phyloP scores from a whole-genome alignment of 129 eudicot genomes.

The Arctium lappa region DNA sequence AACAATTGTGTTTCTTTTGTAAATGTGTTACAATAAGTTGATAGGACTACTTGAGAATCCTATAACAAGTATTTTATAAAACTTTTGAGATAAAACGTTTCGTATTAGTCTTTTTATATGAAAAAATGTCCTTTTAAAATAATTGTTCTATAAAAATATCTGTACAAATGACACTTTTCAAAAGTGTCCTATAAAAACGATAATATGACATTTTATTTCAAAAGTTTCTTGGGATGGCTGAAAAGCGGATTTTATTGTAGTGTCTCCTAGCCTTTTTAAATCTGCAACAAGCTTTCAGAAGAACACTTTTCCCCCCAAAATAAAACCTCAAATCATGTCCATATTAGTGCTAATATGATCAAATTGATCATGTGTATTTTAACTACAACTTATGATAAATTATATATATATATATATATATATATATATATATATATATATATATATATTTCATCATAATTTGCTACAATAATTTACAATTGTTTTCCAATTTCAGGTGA shows the following conservation, averaged over 20 bases:
- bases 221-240: not conserved
- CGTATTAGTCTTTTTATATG: too few species aligned
- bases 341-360: not conserved
- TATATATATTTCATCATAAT: not conserved
- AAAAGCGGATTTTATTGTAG: too few species aligned
- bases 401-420: not conserved
- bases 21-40: not conserved
- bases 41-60: too few species aligned
- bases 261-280: not conserved
- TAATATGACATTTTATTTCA: not conserved
- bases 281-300: not conserved
- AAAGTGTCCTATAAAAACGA: not conserved
- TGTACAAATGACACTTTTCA: not conserved
- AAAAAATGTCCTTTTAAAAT: too few species aligned
- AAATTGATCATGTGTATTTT: not conserved
- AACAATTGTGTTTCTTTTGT: not conserved
- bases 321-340: not conserved
- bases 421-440: not conserved
- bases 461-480: not conserved
- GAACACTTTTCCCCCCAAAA: not conserved
- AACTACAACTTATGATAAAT: not conserved
- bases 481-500: conserved; percentile 23
- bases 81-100: not conserved
- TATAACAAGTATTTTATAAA: not conserved
- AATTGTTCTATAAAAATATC: too few species aligned